Evolutionary conservation across 768 basidiomycete genomes (phyloP).

Genomic region (Trametes sanguinea): DNA sequence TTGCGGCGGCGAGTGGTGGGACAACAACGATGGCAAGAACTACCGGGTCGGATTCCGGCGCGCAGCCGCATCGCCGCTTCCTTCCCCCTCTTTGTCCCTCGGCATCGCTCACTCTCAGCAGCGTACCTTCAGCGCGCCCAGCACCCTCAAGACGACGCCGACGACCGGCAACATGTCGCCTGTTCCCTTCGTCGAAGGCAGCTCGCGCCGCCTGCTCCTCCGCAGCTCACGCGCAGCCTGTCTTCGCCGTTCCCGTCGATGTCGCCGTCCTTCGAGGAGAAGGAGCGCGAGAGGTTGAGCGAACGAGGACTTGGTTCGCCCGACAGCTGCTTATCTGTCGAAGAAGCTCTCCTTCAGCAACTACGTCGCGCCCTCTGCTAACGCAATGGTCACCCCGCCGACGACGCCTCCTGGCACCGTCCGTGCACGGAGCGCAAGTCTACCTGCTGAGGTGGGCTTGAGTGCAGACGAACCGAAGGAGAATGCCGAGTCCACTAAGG

Average conservation of each 20-base stretch:
- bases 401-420: constrained; percentile 28
- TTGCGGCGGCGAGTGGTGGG: constrained; percentile 84
- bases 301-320: constrained; percentile 11
- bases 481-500: background rate
- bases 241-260: constrained; percentile 16
- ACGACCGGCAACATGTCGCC: constrained; percentile 21
- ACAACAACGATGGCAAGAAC: constrained; percentile 80
- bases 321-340: constrained; percentile 27
- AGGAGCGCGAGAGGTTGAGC: constrained; percentile 12
- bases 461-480: constrained; percentile 18
- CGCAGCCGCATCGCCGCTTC: constrained; percentile 24
- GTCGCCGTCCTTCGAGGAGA: constrained; percentile 9
- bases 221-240: constrained; percentile 16
- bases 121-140: constrained; percentile 34
- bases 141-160: constrained; percentile 31
- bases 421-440: constrained; percentile 19
- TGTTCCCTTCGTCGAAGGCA: constrained; percentile 8
- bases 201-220: constrained; percentile 12
- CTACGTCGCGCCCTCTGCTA: constrained; percentile 47
- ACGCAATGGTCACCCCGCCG: constrained; percentile 30
- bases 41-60: constrained; percentile 71
- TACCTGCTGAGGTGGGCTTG: constrained; percentile 19
- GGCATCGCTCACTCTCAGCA: constrained; percentile 30
- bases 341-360: constrained; percentile 46
- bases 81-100: constrained; percentile 17